These are phyloP conservation scores for Fusarium pseudocircinatum DNA, from an alignment of 2,329 filamentous ascomycete species.

Conservation along the genomic window DNA sequence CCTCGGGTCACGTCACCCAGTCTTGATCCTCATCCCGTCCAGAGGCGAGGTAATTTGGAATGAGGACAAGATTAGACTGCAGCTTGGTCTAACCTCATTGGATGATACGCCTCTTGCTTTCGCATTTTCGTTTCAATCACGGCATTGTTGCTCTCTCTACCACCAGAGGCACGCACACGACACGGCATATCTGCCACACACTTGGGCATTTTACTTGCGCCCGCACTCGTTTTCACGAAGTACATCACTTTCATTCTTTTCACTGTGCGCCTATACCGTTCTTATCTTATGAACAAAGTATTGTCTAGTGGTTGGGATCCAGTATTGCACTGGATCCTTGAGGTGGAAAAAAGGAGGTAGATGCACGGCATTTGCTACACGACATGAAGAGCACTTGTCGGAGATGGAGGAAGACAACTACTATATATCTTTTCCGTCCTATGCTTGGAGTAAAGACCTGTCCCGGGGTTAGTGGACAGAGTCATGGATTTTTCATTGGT, in stretches of 20 bases:
- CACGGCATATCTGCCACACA: constrained; percentile 32
- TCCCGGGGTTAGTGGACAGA: constrained; percentile 11
- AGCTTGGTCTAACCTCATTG: constrained; percentile 10
- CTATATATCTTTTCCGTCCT: constrained; percentile 26
- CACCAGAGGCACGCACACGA: constrained; percentile 5
- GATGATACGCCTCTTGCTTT: constrained; percentile 34
- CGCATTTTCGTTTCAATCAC: constrained; percentile 34
- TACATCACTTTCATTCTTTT: constrained; percentile 32
- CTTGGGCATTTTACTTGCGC: constrained; percentile 34
- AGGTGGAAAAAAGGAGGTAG: constrained; percentile 29
- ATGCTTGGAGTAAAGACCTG: constrained; percentile 39
- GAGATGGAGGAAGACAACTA: constrained; percentile 24
- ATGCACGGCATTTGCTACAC: constrained; percentile 41
- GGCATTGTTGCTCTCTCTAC: constrained; percentile 23
- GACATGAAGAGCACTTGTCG: constrained; percentile 42
- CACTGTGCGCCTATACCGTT: constrained; percentile 25
- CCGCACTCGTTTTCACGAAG: constrained; percentile 32
- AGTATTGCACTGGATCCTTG: constrained; percentile 12
- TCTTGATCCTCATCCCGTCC: constrained; percentile 14
- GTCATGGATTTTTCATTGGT: constrained; percentile 24
- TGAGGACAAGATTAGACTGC: constrained; percentile 18
- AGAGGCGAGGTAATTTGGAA: constrained; percentile 14
- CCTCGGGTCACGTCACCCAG: not conserved
- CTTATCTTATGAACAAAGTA: constrained; percentile 38
- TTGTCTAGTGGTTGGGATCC: constrained; percentile 42